Conservation (phyloP, 306 rosid species). For the Sophora flavescens region DNA sequence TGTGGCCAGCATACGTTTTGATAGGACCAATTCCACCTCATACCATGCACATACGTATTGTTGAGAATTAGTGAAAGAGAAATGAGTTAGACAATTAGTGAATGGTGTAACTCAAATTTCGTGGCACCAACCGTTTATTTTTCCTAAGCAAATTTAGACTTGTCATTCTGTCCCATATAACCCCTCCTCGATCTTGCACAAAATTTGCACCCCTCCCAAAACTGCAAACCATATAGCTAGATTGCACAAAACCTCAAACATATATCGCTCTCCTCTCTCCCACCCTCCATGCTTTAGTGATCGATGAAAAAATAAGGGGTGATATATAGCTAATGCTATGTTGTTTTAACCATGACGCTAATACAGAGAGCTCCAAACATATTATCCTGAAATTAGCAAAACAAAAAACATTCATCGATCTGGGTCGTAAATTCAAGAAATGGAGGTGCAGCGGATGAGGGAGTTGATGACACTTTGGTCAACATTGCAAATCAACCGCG, state of each 20-base stretch:
- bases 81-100: background rate
- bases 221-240: background rate
- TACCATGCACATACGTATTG: background rate
- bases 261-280: slow-evolving; percentile 40
- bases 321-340: background rate
- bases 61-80: background rate
- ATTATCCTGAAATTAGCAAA: slow-evolving; percentile 5
- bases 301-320: slow-evolving; percentile 28
- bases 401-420: slow-evolving; percentile 45
- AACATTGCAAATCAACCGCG: slow-evolving; percentile 48
- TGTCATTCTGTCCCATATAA: slow-evolving; percentile 24
- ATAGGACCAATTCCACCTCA: slow-evolving; percentile 26
- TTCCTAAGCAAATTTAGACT: slow-evolving; percentile 8
- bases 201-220: slow-evolving; percentile 10
- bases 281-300: slow-evolving; percentile 45
- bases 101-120: slow-evolving; percentile 52
- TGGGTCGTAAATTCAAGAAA: slow-evolving; percentile 44
- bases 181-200: background rate
- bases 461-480: slow-evolving; percentile 69
- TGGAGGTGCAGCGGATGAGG: slow-evolving; percentile 81
- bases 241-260: background rate
- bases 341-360: slow-evolving; percentile 12
- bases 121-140: slow-evolving; percentile 44
- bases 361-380: background rate
- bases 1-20: slow-evolving; percentile 1